phyloP scores from a whole-genome alignment of 1,284 basidiomycete genomes.

The Trametes polyzona region DNA sequence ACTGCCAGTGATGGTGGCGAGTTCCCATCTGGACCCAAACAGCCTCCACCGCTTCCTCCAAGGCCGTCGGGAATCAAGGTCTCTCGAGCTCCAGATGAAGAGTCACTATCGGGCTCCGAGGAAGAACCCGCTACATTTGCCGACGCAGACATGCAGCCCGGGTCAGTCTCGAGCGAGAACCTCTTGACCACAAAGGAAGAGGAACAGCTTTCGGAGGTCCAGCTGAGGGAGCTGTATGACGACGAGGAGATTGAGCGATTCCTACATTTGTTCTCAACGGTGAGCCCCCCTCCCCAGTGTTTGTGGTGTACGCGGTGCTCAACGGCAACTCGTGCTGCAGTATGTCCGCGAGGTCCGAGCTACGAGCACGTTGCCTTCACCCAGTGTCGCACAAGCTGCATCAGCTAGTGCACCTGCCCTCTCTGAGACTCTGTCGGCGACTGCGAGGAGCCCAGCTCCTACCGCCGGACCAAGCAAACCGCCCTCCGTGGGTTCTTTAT shows the following conservation, averaged over 20 bases:
- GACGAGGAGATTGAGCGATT: constrained; percentile 66
- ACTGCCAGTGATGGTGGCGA: background rate
- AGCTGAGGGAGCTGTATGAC: constrained; percentile 61
- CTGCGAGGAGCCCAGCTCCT: background rate
- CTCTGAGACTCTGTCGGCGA: background rate
- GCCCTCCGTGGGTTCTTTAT: constrained; percentile 1
- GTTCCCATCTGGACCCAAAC: too few species aligned
- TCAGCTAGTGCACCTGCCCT: constrained; percentile 10
- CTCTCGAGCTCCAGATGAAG: background rate
- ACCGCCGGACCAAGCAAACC: background rate
- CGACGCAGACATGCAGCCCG: background rate
- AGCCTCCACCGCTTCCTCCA: constrained; percentile 12
- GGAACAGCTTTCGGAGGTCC: constrained; percentile 37
- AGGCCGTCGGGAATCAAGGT: background rate
- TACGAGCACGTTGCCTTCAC: constrained; percentile 19
- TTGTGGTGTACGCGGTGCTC: background rate
- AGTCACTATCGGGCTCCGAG: background rate
- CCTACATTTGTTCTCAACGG: constrained; percentile 58
- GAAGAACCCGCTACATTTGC: background rate
- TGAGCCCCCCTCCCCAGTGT: constrained; percentile 36
- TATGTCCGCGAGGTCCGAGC: constrained; percentile 63
- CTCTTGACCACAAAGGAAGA: constrained; percentile 21
- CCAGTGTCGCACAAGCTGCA: background rate
- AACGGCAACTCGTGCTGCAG: constrained; percentile 34
- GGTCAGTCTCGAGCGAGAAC: constrained; percentile 1